Base-by-base conservation (phyloP, 768 basidiomycete species). In the Boletus pseudopeckii region DNA sequence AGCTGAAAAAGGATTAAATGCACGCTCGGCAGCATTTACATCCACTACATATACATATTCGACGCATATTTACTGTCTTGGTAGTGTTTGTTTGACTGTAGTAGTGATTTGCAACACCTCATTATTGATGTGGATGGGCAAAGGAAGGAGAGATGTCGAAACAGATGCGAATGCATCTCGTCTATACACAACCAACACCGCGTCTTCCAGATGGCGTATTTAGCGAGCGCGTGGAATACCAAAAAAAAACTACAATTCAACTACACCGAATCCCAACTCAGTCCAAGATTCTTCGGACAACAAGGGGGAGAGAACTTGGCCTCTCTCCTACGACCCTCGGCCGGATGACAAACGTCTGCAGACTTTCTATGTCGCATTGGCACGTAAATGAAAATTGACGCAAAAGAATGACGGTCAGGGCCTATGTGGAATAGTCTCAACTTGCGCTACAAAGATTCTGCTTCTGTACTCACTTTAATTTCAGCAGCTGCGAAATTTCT, bases 321-420 rank as follows among this genome's bases (percentile, higher is more conserved):
- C 71, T 72, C 58, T 83, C 71, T 42, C 82, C 82, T 57, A 71
- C 71, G 52, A 86, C 64, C 33, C 82, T 76, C 34, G 84, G 82
- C 15, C 84, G 77, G 48, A 86, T 75, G 13, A 86, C 84, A 54
- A 85, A 85, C 48, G 83, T 83, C 59, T 84, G 82, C 65, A 85
- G 85, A 22, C 80, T 64, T 59, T 85, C 83, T 44, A 85, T 84
- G 34, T 83, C 72, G 46, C 72, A 60, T 20, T 72, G 64, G 55
- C 79, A 80, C 4, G 74, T 68, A 60, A 85, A 83, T 8, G 77
- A 73, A 63, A 83, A 86, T 33, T 79, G 77, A 32, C 72, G 76
- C 59, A 85, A 63, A 33, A 86, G 76, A 11, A 77, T 75, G 22
- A 80, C 65, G 28, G 76, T 71, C 48, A 83, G 69, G n/a, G 68